phyloP scores from a whole-genome alignment of 2,329 filamentous ascomycete species.

The Graphilbum ipis-grandicollis region DNA sequence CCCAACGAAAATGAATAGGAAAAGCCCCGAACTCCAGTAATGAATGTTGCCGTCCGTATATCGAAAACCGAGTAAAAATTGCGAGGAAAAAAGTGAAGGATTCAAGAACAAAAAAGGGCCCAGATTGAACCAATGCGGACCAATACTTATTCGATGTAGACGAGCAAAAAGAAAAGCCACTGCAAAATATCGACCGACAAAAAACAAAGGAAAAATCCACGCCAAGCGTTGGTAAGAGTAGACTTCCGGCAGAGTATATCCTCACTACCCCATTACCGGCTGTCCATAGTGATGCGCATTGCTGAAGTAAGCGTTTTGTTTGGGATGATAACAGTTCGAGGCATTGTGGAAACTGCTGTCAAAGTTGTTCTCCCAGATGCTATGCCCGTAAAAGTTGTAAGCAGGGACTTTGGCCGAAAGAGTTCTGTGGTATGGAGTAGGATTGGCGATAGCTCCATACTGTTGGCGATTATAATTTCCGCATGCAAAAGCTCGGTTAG shows the following conservation, averaged over 20 bases:
- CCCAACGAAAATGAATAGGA: neutral
- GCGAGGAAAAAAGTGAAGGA: neutral
- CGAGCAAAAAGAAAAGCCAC: too few species aligned
- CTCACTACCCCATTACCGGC: constrained; percentile 39
- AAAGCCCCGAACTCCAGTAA: neutral
- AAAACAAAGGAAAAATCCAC: too few species aligned
- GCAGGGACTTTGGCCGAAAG: constrained; percentile 20
- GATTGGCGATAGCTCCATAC: constrained; percentile 3
- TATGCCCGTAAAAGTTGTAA: constrained; percentile 28
- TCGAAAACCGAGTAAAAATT: neutral
- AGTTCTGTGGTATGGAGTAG: constrained; percentile 25
- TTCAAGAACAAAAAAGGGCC: neutral
- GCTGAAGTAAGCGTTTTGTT: constrained; percentile 29
- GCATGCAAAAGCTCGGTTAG: constrained; percentile 19
- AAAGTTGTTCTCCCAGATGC: constrained; percentile 32
- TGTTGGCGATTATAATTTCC: constrained; percentile 13
- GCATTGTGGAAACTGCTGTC: constrained; percentile 30
- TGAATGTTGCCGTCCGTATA: neutral
- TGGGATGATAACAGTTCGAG: constrained; percentile 21
- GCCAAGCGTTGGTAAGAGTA: too few species aligned
- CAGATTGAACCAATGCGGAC: too few species aligned
- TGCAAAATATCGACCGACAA: too few species aligned
- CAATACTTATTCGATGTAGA: too few species aligned
- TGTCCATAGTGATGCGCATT: constrained; percentile 30
- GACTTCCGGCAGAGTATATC: too few species aligned